Conservation (phyloP, 2,329 filamentous ascomycete species). For the Juglanconis sp. region DNA sequence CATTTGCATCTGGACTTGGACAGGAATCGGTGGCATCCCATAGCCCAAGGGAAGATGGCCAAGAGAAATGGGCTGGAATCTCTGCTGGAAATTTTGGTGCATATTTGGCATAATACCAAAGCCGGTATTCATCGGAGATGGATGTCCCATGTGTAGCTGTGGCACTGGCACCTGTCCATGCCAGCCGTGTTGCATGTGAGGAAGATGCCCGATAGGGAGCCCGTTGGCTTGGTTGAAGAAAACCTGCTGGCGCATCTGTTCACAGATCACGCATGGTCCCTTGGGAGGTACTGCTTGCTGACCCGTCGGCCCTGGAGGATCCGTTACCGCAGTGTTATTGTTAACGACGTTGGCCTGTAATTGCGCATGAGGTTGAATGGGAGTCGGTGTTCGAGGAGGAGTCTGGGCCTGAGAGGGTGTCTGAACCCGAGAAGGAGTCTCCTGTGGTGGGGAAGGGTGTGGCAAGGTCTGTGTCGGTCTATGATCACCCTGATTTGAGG, state of each 20-base stretch:
- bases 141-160: conserved; percentile 6
- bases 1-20: conserved; percentile 4
- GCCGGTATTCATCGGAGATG: neutral
- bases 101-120: conserved; percentile 2
- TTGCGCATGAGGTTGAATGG: neutral
- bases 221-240: conserved; percentile 25
- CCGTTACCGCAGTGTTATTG: neutral
- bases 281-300: conserved; percentile 20
- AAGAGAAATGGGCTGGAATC: conserved; percentile 4
- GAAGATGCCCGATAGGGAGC: conserved; percentile 18
- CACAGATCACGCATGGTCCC: conserved; percentile 28
- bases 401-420: neutral
- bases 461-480: neutral
- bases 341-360: neutral
- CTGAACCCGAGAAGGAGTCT: neutral
- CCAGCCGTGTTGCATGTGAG: conserved; percentile 15
- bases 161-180: conserved; percentile 1
- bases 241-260: conserved; percentile 28
- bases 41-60: conserved; percentile 11
- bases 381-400: neutral
- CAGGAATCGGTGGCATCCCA: conserved; percentile 3
- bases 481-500: neutral
- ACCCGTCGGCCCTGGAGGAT: neutral
- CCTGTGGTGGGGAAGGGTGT: neutral
- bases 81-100: neutral